Evolutionary conservation across 805 yeast genomes (phyloP).

Genomic region (Kluyveromyces starmeri): DNA sequence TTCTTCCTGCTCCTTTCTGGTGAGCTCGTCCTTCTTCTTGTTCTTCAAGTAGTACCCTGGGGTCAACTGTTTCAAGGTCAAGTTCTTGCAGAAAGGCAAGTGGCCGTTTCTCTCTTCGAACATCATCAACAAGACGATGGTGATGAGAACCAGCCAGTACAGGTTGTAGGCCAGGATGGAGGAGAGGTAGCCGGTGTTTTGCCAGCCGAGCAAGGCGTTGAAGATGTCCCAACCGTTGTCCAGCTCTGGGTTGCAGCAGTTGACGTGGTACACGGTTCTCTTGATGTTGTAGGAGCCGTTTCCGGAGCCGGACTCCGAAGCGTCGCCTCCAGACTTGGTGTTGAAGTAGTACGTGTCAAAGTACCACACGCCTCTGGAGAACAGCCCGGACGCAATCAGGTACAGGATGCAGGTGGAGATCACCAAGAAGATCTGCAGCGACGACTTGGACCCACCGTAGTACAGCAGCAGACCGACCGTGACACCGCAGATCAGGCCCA

Average conservation of each 20-base stretch:
- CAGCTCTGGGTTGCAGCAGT: constrained; percentile 90
- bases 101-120: constrained; percentile 81
- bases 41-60: constrained; percentile 67
- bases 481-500: constrained; percentile 76
- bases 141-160: constrained; percentile 72
- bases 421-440: constrained; percentile 82
- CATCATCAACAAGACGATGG: constrained; percentile 50
- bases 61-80: constrained; percentile 45
- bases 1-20: constrained; percentile 42
- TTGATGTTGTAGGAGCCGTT: constrained; percentile 87
- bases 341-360: constrained; percentile 65
- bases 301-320: constrained; percentile 85
- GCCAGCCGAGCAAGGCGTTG: constrained; percentile 94
- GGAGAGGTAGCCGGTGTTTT: constrained; percentile 90
- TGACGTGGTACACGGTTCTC: constrained; percentile 86
- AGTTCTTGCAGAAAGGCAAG: constrained; percentile 54
- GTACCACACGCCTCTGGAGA: constrained; percentile 88
- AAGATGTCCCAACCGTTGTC: constrained; percentile 97
- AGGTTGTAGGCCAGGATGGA: constrained; percentile 81
- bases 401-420: constrained; percentile 83
- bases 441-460: constrained; percentile 71
- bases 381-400: constrained; percentile 84
- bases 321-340: constrained; percentile 82
- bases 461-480: constrained; percentile 62
- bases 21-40: constrained; percentile 52